Conservation (phyloP, 768 basidiomycete genomes). For the Mycena venus region DNA sequence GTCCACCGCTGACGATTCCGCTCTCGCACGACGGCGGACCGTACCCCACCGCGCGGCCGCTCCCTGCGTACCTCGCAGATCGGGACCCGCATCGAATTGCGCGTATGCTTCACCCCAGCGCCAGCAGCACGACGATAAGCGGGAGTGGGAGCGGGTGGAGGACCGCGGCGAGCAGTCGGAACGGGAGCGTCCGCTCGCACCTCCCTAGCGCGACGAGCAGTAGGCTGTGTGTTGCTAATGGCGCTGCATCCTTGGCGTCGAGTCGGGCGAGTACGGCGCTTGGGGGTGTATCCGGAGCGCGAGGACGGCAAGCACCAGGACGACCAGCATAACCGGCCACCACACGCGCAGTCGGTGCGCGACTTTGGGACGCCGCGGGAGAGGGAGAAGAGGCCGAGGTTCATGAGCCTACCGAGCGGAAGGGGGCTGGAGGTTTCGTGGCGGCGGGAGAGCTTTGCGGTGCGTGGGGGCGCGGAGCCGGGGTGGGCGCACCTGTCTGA, state of each 20-base stretch:
- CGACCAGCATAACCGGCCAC: no score
- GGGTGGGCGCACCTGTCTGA: conserved; percentile 11
- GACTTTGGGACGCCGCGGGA: conserved; percentile 19
- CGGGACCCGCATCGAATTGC: conserved; percentile 25
- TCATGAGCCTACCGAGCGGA: conserved; percentile 19
- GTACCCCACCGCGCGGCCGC: conserved; percentile 39
- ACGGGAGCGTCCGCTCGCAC: conserved; percentile 26
- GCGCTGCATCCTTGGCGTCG: conserved; percentile 47
- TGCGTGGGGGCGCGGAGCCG: background rate
- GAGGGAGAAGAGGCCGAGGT: conserved; percentile 16
- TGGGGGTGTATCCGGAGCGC: conserved; percentile 26
- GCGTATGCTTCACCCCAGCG: conserved; percentile 27
- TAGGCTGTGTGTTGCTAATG: conserved; percentile 63
- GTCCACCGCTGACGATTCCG: background rate
- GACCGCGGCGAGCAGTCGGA: conserved; percentile 22
- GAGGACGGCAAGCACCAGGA: no score
- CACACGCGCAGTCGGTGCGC: background rate
- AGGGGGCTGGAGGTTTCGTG: conserved; percentile 28
- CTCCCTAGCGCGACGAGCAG: conserved; percentile 40
- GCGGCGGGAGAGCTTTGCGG: conserved; percentile 21
- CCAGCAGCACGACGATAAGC: conserved; percentile 39
- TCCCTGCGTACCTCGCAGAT: conserved; percentile 48
- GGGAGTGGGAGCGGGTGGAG: background rate
- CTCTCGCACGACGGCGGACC: conserved; percentile 23
- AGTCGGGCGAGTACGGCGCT: conserved; percentile 44